phyloP scores from a whole-genome alignment of 2,329 filamentous ascomycete genomes.

The Verticillium albo-atrum region DNA sequence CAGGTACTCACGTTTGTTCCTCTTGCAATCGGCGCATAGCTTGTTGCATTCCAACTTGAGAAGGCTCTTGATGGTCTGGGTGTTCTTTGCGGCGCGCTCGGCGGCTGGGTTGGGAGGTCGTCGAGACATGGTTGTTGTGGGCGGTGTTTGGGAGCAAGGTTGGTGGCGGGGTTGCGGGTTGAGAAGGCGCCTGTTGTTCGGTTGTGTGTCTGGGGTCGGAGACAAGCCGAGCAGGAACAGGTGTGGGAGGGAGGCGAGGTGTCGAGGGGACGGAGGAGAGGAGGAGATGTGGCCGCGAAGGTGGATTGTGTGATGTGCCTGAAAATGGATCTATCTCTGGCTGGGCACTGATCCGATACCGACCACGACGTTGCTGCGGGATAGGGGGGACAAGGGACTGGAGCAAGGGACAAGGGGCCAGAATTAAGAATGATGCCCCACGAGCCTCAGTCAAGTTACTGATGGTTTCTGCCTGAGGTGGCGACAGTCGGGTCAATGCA shows the following conservation, averaged over 20 bases:
- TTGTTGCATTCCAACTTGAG: constrained; percentile 96
- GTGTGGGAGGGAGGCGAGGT: neutral
- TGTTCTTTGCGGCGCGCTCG: constrained; percentile 88
- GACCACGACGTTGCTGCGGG: neutral
- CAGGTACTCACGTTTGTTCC: constrained; percentile 78
- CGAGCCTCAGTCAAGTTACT: neutral
- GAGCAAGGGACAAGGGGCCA: neutral
- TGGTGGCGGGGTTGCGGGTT: neutral
- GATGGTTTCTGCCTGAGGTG: neutral
- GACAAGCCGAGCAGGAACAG: neutral
- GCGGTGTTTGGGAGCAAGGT: neutral
- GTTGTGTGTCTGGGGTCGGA: neutral
- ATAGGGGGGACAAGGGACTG: neutral
- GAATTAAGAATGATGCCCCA: neutral
- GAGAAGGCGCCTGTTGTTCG: neutral
- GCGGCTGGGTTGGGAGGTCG: constrained; percentile 72
- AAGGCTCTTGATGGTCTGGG: constrained; percentile 87
- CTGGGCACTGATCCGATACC: neutral
- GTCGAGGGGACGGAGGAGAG: neutral
- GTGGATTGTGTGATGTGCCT: neutral
- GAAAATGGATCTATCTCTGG: neutral
- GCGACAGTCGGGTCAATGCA: neutral
- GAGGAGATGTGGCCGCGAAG: neutral
- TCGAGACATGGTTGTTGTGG: constrained; percentile 73
- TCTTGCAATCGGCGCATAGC: constrained; percentile 96